Evolutionary conservation across 2,329 filamentous ascomycete genomes (phyloP).

Genomic region (Colletotrichum plurivorum): DNA sequence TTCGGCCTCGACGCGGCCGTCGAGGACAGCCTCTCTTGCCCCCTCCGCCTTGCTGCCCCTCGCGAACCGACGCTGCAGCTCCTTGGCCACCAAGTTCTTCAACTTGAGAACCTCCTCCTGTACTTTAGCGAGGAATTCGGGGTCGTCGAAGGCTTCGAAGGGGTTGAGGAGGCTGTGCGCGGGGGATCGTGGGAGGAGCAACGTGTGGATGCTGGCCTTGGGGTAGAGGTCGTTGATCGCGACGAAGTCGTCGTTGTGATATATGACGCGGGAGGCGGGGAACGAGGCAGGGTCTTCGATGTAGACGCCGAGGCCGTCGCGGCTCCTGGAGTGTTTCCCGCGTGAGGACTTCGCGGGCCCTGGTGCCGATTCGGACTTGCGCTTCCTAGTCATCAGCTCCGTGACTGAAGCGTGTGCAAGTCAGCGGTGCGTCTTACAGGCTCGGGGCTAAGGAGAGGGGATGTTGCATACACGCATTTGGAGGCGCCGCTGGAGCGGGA

Average conservation of each 20-base stretch:
- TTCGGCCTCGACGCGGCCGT: conserved; percentile 65
- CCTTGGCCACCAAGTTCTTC: conserved; percentile 76
- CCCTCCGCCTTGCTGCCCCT: conserved; percentile 73
- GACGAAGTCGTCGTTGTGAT: conserved; percentile 77
- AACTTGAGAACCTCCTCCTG: conserved; percentile 73
- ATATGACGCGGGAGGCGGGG: conserved; percentile 73
- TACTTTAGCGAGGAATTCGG: conserved; percentile 76
- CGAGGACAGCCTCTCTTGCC: conserved; percentile 76
- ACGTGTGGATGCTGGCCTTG: conserved; percentile 86
- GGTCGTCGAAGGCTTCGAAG: conserved; percentile 81
- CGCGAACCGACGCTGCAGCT: conserved; percentile 80
- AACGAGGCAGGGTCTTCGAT: conserved; percentile 74
- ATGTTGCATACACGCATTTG: conserved; percentile 59
- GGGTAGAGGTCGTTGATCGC: conserved; percentile 88
- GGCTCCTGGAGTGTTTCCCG: conserved; percentile 58
- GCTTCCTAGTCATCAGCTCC: conserved; percentile 55
- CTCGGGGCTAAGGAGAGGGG: not conserved
- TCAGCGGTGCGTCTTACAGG: not conserved
- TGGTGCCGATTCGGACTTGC: conserved; percentile 46
- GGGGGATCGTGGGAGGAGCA: conserved; percentile 84
- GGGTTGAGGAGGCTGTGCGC: conserved; percentile 77
- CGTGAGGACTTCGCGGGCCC: conserved; percentile 40
- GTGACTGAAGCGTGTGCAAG: conserved; percentile 45
- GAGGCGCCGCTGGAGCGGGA: conserved; percentile 42
- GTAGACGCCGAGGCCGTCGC: conserved; percentile 78